Percentiles rank a stretch among this genome's conserved stretches.
These are phyloP conservation scores for Venturia nashicola DNA, from an alignment of 2,329 filamentous ascomycete genomes.

Conservation along the genomic window DNA sequence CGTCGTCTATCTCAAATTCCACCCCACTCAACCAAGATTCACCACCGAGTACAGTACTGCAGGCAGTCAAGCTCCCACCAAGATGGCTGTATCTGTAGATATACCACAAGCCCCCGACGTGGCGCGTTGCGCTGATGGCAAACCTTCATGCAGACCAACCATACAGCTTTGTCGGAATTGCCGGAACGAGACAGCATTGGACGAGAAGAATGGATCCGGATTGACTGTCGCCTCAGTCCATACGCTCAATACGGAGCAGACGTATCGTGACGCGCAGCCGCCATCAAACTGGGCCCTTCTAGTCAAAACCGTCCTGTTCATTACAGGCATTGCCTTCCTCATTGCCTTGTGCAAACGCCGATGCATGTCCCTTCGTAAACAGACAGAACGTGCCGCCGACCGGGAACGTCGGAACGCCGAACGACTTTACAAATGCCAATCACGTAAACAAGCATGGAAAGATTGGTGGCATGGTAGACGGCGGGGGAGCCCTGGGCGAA, in stretches of 20 bases:
- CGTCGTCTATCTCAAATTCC: conserved; percentile 19
- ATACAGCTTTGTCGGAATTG: background rate
- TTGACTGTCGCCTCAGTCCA: background rate
- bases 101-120: background rate
- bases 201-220: background rate
- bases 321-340: conserved; percentile 32
- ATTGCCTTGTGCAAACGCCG: conserved; percentile 33
- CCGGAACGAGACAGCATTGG: background rate
- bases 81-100: background rate
- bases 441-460: conserved; percentile 37
- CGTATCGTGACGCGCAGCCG: conserved; percentile 12
- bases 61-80: conserved; percentile 4
- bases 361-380: conserved; percentile 32
- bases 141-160: background rate
- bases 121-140: background rate
- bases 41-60: background rate
- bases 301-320: conserved; percentile 30
- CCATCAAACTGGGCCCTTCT: conserved; percentile 25
- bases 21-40: conserved; percentile 12
- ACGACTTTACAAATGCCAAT: conserved; percentile 36
- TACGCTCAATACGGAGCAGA: background rate
- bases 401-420: conserved; percentile 39
- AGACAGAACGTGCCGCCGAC: conserved; percentile 39
- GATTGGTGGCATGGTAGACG: conserved; percentile 35
- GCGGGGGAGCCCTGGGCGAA: conserved; percentile 20